Conservation (phyloP, 805 yeast genomes). For the Candida maris region DNA sequence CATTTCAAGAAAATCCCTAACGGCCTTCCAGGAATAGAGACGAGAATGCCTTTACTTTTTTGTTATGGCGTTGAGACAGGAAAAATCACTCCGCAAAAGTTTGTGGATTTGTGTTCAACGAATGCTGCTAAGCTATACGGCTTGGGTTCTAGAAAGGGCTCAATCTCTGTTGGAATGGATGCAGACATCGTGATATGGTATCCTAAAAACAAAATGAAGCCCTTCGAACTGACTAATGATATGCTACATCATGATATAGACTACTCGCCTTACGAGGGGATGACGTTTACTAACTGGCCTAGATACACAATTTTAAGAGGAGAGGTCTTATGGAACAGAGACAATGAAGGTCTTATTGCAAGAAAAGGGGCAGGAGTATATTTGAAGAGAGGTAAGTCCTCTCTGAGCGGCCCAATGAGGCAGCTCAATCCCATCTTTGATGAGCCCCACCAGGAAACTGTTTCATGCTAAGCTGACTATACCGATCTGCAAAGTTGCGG, state of each 20-base stretch:
- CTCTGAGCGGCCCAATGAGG: slow-evolving; percentile 21
- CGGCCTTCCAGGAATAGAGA: slow-evolving; percentile 48
- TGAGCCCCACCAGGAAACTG: too few relatives aligned
- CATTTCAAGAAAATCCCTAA: slow-evolving; percentile 44
- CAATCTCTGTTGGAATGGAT: slow-evolving; percentile 43
- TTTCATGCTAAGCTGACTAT: too few relatives aligned
- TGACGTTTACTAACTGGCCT: slow-evolving; percentile 45
- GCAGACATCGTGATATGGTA: slow-evolving; percentile 50
- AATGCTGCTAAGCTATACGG: slow-evolving; percentile 48
- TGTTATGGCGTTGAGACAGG: slow-evolving; percentile 42
- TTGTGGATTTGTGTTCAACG: slow-evolving; percentile 42
- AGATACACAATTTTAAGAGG: slow-evolving; percentile 41
- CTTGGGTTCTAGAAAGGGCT: slow-evolving; percentile 38
- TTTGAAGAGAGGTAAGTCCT: slow-evolving; percentile 26
- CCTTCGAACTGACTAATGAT: slow-evolving; percentile 26
- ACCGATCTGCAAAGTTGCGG: too few relatives aligned
- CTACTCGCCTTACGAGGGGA: slow-evolving; percentile 38
- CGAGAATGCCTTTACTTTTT: slow-evolving; percentile 41
- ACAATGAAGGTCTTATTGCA: slow-evolving; percentile 16
- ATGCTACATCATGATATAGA: slow-evolving; percentile 37
- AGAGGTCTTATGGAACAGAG: slow-evolving; percentile 32
- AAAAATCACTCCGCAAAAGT: slow-evolving; percentile 37
- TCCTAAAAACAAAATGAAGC: slow-evolving; percentile 32
- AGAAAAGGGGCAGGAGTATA: slow-evolving; percentile 23
- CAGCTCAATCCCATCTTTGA: slow-evolving; percentile 23